Evolutionary conservation across 768 basidiomycete species (phyloP), one percentile per base, ranked within the genome.

Genomic region (Boletus rubescentipes): DNA sequence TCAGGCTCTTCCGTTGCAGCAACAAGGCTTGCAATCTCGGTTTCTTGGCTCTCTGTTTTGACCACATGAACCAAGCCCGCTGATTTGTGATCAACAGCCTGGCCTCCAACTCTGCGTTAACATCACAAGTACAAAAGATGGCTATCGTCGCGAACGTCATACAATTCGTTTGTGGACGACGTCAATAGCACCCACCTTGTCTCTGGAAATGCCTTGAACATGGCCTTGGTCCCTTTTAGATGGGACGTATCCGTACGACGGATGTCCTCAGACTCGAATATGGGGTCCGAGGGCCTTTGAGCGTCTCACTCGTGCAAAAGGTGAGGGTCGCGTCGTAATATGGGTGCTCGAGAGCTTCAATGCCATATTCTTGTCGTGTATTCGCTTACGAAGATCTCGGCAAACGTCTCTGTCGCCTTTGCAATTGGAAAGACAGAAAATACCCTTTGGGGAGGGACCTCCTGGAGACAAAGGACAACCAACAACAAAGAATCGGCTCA

Each of bases 401-500:
- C 73, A 59, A 91, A 87, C 5, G 59, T 55, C 9, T 54, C 42
- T 0, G 81, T 64, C n/a, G 89, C 68, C 11, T 63, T 58, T 3
- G 81, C 74, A 7, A 77, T 73, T 4, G 84, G 80, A 54, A 89
- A 91, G 15, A 89, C 74, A 2, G 89, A 89, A 65, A 84, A 91
- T 0, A 64, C 51, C 23, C 62, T 45, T 18, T 44, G 11, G 0
- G 64, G 23, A 38, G 37, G 49, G 35, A 64, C 61, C 18, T 54
- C 32, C 8, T 63, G 2, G 5, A 66, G 31, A 15, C 64, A 34
- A 4, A 5, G 30, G 41, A 63, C 57, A 8, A 64, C 64, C 1
- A 54, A 51, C 0, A 2, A 11, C 21, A 66, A 10, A 26, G 61
- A 14, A 16, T 55, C 46, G 11, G 44, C n/a, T 1, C 63, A 15